Percentiles rank a stretch among this genome's conserved stretches.
Conservation (phyloP, 306 rosid genomes). For the Abrus precatorius region DNA sequence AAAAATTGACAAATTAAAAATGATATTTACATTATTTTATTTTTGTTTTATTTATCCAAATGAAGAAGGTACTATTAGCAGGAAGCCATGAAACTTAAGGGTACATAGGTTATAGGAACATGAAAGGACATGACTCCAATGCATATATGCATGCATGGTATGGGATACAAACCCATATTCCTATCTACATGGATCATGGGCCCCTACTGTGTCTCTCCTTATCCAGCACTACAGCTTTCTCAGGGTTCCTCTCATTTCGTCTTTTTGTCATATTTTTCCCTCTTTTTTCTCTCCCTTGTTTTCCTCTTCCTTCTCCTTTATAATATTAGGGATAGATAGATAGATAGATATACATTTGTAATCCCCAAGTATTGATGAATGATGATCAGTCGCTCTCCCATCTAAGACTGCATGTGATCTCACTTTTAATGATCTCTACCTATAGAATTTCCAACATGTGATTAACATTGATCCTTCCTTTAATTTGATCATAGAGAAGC, state of each 20-base stretch:
- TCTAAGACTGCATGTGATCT: not conserved
- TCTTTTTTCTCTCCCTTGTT: not conserved
- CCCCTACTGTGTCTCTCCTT: constrained; percentile 68
- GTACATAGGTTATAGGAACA: not conserved
- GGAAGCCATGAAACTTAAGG: not conserved
- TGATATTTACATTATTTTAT: not conserved
- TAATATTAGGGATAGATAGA: not conserved
- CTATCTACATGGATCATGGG: constrained; percentile 39
- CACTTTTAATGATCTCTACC: not conserved
- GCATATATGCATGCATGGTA: constrained; percentile 42
- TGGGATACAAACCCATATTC: constrained; percentile 59
- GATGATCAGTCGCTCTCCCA: not conserved
- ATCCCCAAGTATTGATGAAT: not conserved
- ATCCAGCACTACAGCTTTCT: constrained; percentile 60
- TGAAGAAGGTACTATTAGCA: not conserved
- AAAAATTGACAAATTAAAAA: no score
- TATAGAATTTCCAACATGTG: not conserved
- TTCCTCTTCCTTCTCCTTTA: not conserved
- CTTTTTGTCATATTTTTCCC: not conserved
- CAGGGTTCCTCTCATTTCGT: constrained; percentile 37
- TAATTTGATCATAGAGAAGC: not conserved
- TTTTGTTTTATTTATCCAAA: not conserved
- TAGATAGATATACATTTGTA: not conserved
- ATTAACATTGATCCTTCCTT: not conserved
- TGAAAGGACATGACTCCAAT: constrained; percentile 54